These are phyloP conservation scores for Blastocystis sp. DNA, from an alignment of 352 stramenopile genomes.

Conservation along the genomic window DNA sequence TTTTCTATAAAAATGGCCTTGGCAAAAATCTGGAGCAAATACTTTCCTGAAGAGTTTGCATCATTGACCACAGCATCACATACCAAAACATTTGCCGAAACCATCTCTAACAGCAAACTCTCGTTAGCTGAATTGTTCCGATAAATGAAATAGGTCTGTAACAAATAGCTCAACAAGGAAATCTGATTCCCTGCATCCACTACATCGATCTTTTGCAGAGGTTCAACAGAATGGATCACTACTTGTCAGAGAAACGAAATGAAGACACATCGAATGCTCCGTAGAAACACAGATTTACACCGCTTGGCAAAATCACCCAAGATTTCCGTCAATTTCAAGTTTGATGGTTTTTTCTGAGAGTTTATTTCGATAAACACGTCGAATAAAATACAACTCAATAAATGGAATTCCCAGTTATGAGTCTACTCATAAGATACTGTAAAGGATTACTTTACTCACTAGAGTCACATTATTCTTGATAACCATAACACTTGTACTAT, in stretches of 20 bases:
- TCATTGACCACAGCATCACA: not conserved
- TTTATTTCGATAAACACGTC: not conserved
- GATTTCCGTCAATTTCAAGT: not conserved
- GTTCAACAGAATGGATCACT: not conserved
- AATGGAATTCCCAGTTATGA: not conserved
- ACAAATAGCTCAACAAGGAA: not conserved
- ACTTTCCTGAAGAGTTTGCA: constrained; percentile 9
- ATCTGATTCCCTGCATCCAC: not conserved
- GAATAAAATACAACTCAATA: not conserved
- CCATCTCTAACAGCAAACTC: not conserved
- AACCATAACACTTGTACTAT: not conserved
- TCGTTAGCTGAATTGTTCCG: not conserved
- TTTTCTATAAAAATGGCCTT: not conserved
- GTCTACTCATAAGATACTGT: not conserved
- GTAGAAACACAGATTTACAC: not conserved
- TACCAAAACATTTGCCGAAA: not conserved
- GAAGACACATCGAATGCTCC: not conserved
- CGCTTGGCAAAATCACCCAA: not conserved
- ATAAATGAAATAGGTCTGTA: constrained; percentile 34
- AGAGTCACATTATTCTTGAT: constrained; percentile 37
- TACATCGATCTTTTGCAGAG: not conserved
- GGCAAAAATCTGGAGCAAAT: constrained; percentile 39
- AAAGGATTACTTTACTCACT: not conserved
- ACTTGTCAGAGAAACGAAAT: not conserved
- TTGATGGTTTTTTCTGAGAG: not conserved